Conservation (phyloP, 495 filamentous ascomycete genomes). For the Talaromyces liani region DNA sequence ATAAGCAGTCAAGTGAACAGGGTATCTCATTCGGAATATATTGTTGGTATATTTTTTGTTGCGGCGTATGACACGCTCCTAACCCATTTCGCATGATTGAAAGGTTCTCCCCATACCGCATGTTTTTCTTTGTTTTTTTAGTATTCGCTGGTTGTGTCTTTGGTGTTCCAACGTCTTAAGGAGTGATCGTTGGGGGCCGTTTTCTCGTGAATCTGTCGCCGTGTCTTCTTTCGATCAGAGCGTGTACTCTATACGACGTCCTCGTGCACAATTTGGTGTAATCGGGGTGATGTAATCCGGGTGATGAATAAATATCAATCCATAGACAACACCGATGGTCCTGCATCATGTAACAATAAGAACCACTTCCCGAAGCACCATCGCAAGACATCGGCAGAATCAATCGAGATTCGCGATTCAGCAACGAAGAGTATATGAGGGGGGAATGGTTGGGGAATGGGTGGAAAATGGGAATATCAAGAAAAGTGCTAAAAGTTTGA, state of each 20-base stretch:
- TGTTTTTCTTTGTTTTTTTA: neutral
- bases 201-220: neutral
- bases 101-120: neutral
- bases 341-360: neutral
- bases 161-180: neutral
- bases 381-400: neutral
- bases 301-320: neutral
- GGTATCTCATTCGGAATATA: constrained; percentile 5
- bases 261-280: neutral
- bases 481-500: neutral
- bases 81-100: neutral
- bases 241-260: neutral
- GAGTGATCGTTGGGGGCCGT: neutral
- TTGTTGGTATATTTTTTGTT: neutral
- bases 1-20: constrained; percentile 2
- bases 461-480: neutral
- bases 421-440: neutral
- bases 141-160: neutral
- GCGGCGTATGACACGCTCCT: neutral
- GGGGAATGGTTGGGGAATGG: neutral
- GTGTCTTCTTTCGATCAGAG: neutral
- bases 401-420: neutral
- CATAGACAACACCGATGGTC: neutral
- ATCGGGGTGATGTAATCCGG: neutral
- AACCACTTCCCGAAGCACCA: neutral